Evolutionary conservation across 2,329 filamentous ascomycete genomes (phyloP).

Genomic region (Ophiobolus disseminans): DNA sequence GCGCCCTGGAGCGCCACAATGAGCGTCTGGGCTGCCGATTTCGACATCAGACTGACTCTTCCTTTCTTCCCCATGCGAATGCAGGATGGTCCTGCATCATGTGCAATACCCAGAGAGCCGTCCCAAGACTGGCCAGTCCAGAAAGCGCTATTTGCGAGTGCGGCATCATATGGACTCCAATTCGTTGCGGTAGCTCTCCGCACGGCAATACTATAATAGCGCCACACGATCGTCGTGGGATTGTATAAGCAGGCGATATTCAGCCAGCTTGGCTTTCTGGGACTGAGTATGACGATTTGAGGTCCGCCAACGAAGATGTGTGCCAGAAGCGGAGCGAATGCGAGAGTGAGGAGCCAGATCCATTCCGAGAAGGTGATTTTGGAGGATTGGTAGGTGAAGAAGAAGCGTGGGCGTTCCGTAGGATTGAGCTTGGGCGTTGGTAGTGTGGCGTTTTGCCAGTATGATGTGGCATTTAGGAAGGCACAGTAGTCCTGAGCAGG

Average conservation of each 20-base stretch:
- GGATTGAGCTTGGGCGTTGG: background rate
- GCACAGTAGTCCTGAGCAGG: background rate
- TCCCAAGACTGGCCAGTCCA: slow-evolving; percentile 1
- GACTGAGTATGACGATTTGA: background rate
- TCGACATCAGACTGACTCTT: background rate
- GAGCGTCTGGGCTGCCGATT: background rate
- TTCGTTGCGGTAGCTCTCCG: background rate
- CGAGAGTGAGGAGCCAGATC: slow-evolving; percentile 1
- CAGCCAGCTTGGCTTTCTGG: background rate
- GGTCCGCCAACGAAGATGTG: background rate
- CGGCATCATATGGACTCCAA: background rate
- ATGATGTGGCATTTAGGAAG: background rate
- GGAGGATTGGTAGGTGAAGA: background rate
- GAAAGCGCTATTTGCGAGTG: background rate
- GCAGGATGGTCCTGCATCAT: slow-evolving; percentile 7
- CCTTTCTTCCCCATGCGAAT: background rate
- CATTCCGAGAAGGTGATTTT: slow-evolving; percentile 1
- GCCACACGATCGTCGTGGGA: background rate
- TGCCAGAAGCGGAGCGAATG: background rate
- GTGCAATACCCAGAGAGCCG: slow-evolving; percentile 2
- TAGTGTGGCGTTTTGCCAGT: background rate
- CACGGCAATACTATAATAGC: background rate
- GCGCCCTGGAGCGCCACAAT: background rate
- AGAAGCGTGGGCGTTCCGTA: background rate
- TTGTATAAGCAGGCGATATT: background rate